Conservation (phyloP, 2,329 filamentous ascomycete genomes). For the Aspergillus sp. region DNA sequence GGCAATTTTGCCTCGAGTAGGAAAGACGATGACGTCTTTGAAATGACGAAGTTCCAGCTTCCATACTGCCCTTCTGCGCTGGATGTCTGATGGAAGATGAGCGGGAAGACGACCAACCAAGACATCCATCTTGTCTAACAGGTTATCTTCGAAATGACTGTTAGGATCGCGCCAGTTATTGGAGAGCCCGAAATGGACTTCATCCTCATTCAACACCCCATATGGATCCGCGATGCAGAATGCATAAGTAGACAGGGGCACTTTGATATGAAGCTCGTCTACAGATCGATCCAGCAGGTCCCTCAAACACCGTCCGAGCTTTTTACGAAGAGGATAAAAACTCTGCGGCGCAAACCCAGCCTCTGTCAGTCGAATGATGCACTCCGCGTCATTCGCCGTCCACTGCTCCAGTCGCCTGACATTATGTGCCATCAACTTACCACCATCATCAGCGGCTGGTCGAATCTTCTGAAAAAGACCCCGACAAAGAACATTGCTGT, state of each 20-base stretch:
- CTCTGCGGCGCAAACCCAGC: slow-evolving; percentile 44
- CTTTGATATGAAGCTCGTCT: slow-evolving; percentile 43
- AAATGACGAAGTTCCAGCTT: slow-evolving; percentile 50
- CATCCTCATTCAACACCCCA: slow-evolving; percentile 47
- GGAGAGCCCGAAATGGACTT: slow-evolving; percentile 55
- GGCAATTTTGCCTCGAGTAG: slow-evolving; percentile 47
- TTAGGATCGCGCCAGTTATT: slow-evolving; percentile 34
- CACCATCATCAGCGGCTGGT: slow-evolving; percentile 20
- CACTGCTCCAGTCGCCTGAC: slow-evolving; percentile 30
- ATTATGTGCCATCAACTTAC: slow-evolving; percentile 12
- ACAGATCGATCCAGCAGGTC: slow-evolving; percentile 39
- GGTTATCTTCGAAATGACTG: slow-evolving; percentile 35
- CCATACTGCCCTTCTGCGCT: slow-evolving; percentile 47
- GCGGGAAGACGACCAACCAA: slow-evolving; percentile 56
- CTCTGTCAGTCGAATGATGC: slow-evolving; percentile 34
- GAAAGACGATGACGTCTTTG: slow-evolving; percentile 55
- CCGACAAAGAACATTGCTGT: slow-evolving; percentile 31
- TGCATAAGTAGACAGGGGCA: slow-evolving; percentile 49
- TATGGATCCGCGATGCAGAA: slow-evolving; percentile 55
- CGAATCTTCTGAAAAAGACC: slow-evolving; percentile 30
- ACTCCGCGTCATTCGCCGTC: slow-evolving; percentile 28
- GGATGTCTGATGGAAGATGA: slow-evolving; percentile 55
- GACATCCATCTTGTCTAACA: slow-evolving; percentile 46
- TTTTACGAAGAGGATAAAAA: slow-evolving; percentile 37
- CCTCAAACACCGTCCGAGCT: slow-evolving; percentile 34